Base-by-base conservation (phyloP, 2,329 filamentous ascomycete species). In the Decorospora gaudefroyi region DNA sequence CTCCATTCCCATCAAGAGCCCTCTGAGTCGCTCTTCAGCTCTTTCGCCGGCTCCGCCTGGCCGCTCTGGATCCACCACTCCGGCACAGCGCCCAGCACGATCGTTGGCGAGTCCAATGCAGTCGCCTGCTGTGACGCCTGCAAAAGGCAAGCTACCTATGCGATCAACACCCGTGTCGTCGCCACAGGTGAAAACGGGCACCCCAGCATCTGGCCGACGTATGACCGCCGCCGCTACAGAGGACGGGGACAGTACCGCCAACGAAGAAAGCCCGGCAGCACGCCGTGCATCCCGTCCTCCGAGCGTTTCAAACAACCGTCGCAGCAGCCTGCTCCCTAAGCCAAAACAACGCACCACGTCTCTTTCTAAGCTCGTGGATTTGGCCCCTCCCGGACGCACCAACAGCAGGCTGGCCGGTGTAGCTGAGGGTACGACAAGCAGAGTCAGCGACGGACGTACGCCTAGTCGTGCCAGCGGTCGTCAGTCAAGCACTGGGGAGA, bases 1-100 rank as follows among this genome's bases (percentile, higher is more conserved):
- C 6, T 56, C 61, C 2, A 67, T 70, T 30, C 67, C 67, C 17
- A 55, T 69, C n/a, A 62, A 63, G 18, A 71, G 65, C 49, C 65
- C 69, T 3, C 34, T 69, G 18, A 53, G 64, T 29, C 67, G 60
- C 13, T 45, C 55, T 3, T 55, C 65, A 6, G 52, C 54, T 12
- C 48, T 62, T 4, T 64, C 67, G 8, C 62, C 55, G 10, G 34
- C 61, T n/a, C 38, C 56, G 0, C 39, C 53, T 12, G 36, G 44
- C 5, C 58, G 60, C 11, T 55, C 64, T 16, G 31, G 57, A 6
- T 70, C 67, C 6, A 65, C 64, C 6, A 69, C 62, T 2, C 64
- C 68, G 3, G 55, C 54, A 11, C 57, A 62, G 23, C 35, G 58
- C n/a, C 22, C 45, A 12, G 53, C 51, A 36, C 66, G 66, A 17